Conservation (phyloP, 192 early-diverging fungal species). For the Endogone sp. region DNA sequence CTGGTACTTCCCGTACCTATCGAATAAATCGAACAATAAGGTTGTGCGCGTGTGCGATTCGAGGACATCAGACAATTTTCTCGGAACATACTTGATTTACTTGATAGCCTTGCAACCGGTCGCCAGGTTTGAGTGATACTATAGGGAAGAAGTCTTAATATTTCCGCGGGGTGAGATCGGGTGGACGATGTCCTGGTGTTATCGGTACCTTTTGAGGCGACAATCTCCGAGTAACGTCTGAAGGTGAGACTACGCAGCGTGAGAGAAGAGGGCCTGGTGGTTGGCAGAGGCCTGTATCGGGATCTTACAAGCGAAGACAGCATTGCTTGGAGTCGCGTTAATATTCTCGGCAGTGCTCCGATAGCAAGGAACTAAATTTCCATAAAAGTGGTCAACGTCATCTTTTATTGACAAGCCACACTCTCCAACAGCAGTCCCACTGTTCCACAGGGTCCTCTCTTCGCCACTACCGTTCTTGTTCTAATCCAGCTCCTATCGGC, state of each 20-base stretch:
- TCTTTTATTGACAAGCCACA: background rate
- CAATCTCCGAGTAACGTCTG: constrained; percentile 1
- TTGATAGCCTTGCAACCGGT: constrained; percentile 10
- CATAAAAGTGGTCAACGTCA: background rate
- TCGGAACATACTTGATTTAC: constrained; percentile 4
- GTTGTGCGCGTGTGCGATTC: background rate
- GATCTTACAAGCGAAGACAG: background rate
- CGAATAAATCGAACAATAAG: background rate
- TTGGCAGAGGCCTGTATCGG: background rate
- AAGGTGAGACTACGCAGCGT: background rate
- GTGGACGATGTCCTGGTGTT: background rate
- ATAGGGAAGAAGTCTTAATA: background rate
- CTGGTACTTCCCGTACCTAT: constrained; percentile 56
- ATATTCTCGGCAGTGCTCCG: background rate
- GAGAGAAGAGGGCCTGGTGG: background rate
- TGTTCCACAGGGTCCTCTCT: background rate
- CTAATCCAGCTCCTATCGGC: too few relatives aligned
- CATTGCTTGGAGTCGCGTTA: background rate
- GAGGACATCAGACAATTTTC: too few relatives aligned
- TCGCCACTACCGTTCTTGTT: background rate
- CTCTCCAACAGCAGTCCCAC: background rate
- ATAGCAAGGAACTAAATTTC: background rate
- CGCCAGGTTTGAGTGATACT: constrained; percentile 6
- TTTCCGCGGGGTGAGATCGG: background rate
- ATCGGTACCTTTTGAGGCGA: background rate